Evolutionary conservation across 345 rosid species (phyloP).

Genomic region (Rubroshorea leprosula): DNA sequence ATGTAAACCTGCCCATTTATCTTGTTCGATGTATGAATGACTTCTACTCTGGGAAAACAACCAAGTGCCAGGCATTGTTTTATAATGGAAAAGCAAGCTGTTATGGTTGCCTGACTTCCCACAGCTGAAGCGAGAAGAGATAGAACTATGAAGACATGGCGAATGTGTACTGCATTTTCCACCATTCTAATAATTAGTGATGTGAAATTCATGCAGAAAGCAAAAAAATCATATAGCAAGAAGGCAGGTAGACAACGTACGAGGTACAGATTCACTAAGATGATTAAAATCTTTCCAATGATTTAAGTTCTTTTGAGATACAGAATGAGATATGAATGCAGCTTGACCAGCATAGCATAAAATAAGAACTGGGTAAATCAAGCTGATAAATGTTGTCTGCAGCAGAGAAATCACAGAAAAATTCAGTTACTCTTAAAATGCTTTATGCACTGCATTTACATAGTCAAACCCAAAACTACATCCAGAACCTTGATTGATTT

Average conservation of each 20-base stretch:
- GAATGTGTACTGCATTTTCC: slow-evolving; percentile 28
- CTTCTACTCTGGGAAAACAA: slow-evolving; percentile 57
- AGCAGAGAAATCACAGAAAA: slow-evolving; percentile 9
- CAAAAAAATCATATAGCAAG: not conserved
- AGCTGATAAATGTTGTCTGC: slow-evolving; percentile 46
- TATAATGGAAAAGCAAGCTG: slow-evolving; percentile 58
- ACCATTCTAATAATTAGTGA: slow-evolving; percentile 12
- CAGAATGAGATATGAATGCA: slow-evolving; percentile 38
- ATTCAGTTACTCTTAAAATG: not conserved
- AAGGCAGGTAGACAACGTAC: slow-evolving; percentile 21
- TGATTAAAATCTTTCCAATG: slow-evolving; percentile 28
- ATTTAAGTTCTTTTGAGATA: slow-evolving; percentile 20
- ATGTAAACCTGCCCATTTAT: slow-evolving; percentile 56
- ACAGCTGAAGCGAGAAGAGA: slow-evolving; percentile 47
- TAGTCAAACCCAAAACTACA: not conserved
- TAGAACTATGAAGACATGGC: slow-evolving; percentile 32
- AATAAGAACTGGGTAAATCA: slow-evolving; percentile 45
- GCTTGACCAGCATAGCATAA: slow-evolving; percentile 58
- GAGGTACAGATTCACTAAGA: slow-evolving; percentile 40
- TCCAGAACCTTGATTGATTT: slow-evolving; percentile 44
- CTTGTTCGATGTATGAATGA: slow-evolving; percentile 50
- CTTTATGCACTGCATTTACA: not conserved
- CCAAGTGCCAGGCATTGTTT: slow-evolving; percentile 55
- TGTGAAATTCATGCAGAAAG: not conserved
- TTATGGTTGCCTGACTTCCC: slow-evolving; percentile 60